phyloP scores from a whole-genome alignment of 2,329 filamentous ascomycete genomes.

The Phaeophleospora eucalypticola region DNA sequence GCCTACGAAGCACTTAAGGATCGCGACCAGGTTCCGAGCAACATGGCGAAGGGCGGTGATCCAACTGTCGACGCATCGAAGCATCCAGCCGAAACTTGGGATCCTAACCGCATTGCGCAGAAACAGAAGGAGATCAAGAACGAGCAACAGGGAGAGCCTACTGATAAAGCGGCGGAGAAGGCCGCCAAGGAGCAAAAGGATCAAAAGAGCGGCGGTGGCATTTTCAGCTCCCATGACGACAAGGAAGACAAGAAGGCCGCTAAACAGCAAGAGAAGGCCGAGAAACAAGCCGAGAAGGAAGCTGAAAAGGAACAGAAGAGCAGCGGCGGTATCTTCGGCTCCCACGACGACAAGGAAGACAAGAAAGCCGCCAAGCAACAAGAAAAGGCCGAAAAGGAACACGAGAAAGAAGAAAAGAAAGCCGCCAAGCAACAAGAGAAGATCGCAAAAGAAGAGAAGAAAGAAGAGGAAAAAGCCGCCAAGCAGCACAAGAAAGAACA shows the following conservation, averaged over 20 bases:
- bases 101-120: slow-evolving; percentile 1
- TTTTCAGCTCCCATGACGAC: too few species aligned
- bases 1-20: slow-evolving; percentile 7
- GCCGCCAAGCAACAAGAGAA: slow-evolving; percentile 23
- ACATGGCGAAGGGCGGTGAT: neutral
- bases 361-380: slow-evolving; percentile 28
- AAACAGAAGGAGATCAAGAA: slow-evolving; percentile 9
- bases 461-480: slow-evolving; percentile 18
- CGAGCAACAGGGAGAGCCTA: slow-evolving; percentile 19
- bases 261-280: slow-evolving; percentile 28
- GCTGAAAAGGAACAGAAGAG: neutral
- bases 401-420: slow-evolving; percentile 23
- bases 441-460: slow-evolving; percentile 27
- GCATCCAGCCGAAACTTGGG: slow-evolving; percentile 7
- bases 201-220: slow-evolving; percentile 27
- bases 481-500: slow-evolving; percentile 24
- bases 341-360: slow-evolving; percentile 17
- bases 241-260: slow-evolving; percentile 25
- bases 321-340: too few species aligned
- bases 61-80: neutral
- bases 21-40: neutral
- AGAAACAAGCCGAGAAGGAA: slow-evolving; percentile 8
- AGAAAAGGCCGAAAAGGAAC: slow-evolving; percentile 15
- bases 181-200: slow-evolving; percentile 14
- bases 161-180: slow-evolving; percentile 27